Base-by-base conservation (phyloP, 768 basidiomycete species). In the Rhodotorula graminis region DNA sequence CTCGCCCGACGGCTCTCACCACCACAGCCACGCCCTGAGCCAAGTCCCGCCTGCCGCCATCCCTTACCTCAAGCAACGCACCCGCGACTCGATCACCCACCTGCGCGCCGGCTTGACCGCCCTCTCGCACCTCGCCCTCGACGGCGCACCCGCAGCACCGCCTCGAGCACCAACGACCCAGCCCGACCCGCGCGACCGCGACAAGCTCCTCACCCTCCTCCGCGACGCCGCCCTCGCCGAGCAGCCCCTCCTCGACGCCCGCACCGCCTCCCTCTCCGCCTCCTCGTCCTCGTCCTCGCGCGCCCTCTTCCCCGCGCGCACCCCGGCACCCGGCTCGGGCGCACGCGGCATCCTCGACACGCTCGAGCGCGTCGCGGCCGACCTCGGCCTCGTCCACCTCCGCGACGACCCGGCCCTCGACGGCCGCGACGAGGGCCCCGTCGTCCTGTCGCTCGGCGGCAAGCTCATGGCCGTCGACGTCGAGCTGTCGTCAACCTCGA, bases 401-500 rank as follows among this genome's bases (percentile, higher is more conserved):
- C 46, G 63, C 40, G 73, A 75, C 53, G 70, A 65, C 44, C 64
- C 64, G 27, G 60, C 49, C 31, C 21, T 14, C 2, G 60, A 53
- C 0, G 56, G 19, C 7, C 16, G 27, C 27, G 44, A 27, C 25
- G 3, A 42, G 58, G 40, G 16, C 6, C 27, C 37, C 25, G 62
- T 72, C 33, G 71, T 69, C 10, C 56, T 71, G 21, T 64, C 61
- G 59, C 40, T 75, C 40, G 73, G 73, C 1, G 73, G 73, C 18
- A 71, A 71, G 29, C 66, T 68, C 62, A 71, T 75, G 73, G 73
- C 68, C 33, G 60, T 75, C 55, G 73, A 75, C 46, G 31, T 71
- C 29, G 57, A 71, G 42, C 64, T 75, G 40, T 59, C 40, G 53
- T 55, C 19, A 2, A 21, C 33, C 1, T 3, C 25, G 31, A 3